Evolutionary conservation across 2,329 filamentous ascomycete genomes (phyloP).

Genomic region (Chrysosporium keratinophilum): DNA sequence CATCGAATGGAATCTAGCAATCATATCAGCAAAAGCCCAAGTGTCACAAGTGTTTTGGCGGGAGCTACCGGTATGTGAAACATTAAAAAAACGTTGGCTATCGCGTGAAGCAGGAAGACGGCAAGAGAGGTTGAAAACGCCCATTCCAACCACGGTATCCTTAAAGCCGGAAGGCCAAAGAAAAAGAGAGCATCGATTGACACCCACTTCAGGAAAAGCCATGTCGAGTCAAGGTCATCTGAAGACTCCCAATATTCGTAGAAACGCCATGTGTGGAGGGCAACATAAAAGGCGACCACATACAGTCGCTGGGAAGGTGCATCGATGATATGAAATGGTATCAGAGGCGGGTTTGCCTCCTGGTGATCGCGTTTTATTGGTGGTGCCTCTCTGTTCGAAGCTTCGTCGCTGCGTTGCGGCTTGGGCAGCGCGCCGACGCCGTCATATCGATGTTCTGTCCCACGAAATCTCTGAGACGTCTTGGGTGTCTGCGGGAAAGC

Average conservation of each 20-base stretch:
- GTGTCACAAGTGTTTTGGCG: neutral
- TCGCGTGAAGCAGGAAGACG: constrained; percentile 60
- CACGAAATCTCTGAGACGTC: constrained; percentile 21
- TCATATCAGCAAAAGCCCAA: neutral
- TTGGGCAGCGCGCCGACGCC: neutral
- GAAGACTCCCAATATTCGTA: constrained; percentile 77
- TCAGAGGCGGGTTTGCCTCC: constrained; percentile 48
- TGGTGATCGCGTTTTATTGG: neutral
- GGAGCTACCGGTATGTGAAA: constrained; percentile 66
- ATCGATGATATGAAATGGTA: constrained; percentile 73
- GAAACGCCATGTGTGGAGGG: constrained; percentile 68
- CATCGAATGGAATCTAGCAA: constrained; percentile 56
- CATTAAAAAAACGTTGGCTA: constrained; percentile 79
- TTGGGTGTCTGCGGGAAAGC: constrained; percentile 68
- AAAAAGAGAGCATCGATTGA: constrained; percentile 76
- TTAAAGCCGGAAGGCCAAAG: constrained; percentile 73
- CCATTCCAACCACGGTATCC: constrained; percentile 95
- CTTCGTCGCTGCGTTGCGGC: neutral
- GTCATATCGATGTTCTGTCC: neutral
- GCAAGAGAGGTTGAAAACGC: constrained; percentile 62
- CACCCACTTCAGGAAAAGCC: constrained; percentile 89
- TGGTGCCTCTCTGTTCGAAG: neutral
- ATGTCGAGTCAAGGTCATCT: constrained; percentile 76
- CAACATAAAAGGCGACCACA: constrained; percentile 65
- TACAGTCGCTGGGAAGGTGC: constrained; percentile 86